Base-by-base conservation (phyloP, 164 flowering plant species). In the Piper betle region DNA sequence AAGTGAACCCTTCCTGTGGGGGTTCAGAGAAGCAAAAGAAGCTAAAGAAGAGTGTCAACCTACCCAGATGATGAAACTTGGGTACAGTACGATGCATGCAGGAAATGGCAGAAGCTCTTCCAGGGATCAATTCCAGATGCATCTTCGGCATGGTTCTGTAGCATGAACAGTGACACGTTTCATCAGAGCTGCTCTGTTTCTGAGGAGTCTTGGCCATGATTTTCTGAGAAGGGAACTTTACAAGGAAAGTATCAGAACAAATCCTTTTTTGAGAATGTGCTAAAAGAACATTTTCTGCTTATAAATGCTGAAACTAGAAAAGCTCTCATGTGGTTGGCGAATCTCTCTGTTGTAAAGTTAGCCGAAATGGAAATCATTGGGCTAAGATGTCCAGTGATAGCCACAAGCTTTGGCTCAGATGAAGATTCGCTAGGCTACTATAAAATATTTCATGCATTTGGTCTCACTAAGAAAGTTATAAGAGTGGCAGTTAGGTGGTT, bases 61-160 rank as follows among this genome's bases (percentile, higher is more conserved):
- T 17, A 58, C 62, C 54, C n/a, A 60, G 81, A 76, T 46, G 74
- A 76, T 71, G 96, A 92, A 59, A 84, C 80, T 50, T 92, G 98
- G 98, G 81, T 84, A 64, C 97, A 89, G 74, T 92, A 97, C 72
- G 97, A 92, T 81, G 77, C 81, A 53, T 92, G 98, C 69, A 71
- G 62, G 41, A 89, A 92, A 67, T 92, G 98, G 98, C 79, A 97
- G 66, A 89, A 73, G 79, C 78, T 87, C 63, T 59, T 61, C 10
- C 72, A 77, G 55, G 63, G 61, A 59, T 50, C 64, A 70, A 52
- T 72, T 41, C 74, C 84, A 54, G 78, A 76, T 77, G 55, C 78
- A 67, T 64, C 78, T 37, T 68, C 76, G 20, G 85, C 83, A 62
- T 93, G 98, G 98, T 93, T 87, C 79, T 93, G 98, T 71, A 86